phyloP scores from a whole-genome alignment of 352 stramenopile species.

The Saprolegnia parasitica region DNA sequence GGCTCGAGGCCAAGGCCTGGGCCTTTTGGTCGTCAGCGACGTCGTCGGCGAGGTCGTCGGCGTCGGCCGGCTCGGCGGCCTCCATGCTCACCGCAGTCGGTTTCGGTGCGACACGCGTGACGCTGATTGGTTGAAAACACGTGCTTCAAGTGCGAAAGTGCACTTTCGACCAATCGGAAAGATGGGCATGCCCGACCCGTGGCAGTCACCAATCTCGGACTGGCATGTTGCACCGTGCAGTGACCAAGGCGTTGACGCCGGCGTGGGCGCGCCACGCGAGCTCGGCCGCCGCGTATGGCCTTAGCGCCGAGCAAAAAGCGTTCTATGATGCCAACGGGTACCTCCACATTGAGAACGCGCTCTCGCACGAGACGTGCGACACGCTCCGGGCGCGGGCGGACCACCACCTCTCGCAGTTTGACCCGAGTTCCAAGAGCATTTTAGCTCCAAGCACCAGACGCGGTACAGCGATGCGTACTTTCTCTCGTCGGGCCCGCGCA shows the following conservation, averaged over 20 bases:
- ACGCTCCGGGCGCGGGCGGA: conserved; percentile 43
- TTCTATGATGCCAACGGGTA: conserved; percentile 66
- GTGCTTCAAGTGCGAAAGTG: too few species aligned
- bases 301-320: conserved; percentile 53
- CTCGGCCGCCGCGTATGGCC: conserved; percentile 30
- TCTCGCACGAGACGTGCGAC: conserved; percentile 48
- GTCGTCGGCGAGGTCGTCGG: background rate
- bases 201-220: background rate
- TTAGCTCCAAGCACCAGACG: conserved; percentile 78
- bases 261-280: background rate
- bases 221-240: too few species aligned
- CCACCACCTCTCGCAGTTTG: conserved; percentile 56
- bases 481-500: conserved; percentile 85
- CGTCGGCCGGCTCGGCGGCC: background rate
- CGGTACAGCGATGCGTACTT: conserved; percentile 92
- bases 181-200: background rate
- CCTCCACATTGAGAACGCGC: conserved; percentile 46
- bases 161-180: background rate
- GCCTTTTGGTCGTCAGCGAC: background rate
- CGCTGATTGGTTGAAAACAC: background rate
- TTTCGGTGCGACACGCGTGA: conserved; percentile 7
- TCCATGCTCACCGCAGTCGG: background rate
- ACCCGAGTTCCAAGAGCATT: conserved; percentile 67
- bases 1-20: background rate
- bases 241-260: background rate